Conservation (phyloP, 2,329 filamentous ascomycete species). For the Fragosphaeria purpurea region DNA sequence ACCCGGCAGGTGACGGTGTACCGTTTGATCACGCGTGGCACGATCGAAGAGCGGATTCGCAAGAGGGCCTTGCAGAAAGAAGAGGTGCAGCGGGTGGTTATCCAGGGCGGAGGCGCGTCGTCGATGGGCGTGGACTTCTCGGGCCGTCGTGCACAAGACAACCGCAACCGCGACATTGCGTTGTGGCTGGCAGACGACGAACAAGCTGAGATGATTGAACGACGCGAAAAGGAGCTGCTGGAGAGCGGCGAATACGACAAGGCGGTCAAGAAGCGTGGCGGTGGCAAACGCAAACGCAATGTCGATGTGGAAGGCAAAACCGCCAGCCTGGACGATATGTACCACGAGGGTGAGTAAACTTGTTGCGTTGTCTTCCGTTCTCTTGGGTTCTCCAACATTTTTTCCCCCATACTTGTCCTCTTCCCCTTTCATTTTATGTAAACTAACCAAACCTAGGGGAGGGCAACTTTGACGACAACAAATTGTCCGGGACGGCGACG, state of each 20-base stretch:
- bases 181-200: slow-evolving; percentile 98
- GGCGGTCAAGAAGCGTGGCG: slow-evolving; percentile 47
- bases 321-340: slow-evolving; percentile 87
- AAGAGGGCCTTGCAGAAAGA: slow-evolving; percentile 97
- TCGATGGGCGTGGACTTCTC: slow-evolving; percentile 76
- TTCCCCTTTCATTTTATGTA: background rate
- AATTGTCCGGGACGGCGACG: slow-evolving; percentile 77
- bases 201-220: slow-evolving; percentile 86
- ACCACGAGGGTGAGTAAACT: slow-evolving; percentile 82
- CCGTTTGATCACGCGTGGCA: slow-evolving; percentile 89
- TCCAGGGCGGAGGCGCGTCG: slow-evolving; percentile 61
- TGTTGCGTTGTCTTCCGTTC: background rate
- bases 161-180: slow-evolving; percentile 93
- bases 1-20: slow-evolving; percentile 95
- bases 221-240: slow-evolving; percentile 77
- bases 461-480: slow-evolving; percentile 83
- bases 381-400: background rate
- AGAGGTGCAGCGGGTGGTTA: slow-evolving; percentile 95
- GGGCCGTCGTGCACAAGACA: slow-evolving; percentile 75
- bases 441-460: slow-evolving; percentile 56
- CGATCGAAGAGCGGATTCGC: slow-evolving; percentile 95
- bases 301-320: slow-evolving; percentile 26
- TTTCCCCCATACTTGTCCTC: background rate
- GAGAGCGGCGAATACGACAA: slow-evolving; percentile 61
- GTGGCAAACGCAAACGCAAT: slow-evolving; percentile 42